Base-by-base conservation (phyloP, 208 protist species). In the Lotmaria passim region DNA sequence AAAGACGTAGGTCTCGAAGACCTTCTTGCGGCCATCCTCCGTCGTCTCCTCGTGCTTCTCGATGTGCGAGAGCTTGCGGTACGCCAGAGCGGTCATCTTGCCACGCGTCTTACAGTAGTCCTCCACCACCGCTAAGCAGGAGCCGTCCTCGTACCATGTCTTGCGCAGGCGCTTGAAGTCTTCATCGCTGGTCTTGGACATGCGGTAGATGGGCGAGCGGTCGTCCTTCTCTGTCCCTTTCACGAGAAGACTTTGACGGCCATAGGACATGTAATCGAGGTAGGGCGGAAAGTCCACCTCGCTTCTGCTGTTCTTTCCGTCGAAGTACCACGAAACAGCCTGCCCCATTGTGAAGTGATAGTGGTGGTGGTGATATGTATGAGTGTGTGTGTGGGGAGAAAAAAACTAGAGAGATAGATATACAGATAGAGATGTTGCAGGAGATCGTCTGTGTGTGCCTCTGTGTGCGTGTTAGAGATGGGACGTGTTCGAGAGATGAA, bases 1-100 rank as follows among this genome's bases (percentile, higher is more conserved):
- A 50, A 89, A 92, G 30, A 91, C 81, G 51, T 85, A 91, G n/a
- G 77, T 80, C 52, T 91, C 85, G 15, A 92, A 64, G 17, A 64
- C 56, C 55, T 88, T 89, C 26, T 56, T 70, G 12, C 76, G 79
- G 12, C 85, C 82, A 60, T 76, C 75, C 7, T 68, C 59, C 44
- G 81, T 63, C 2, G 33, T 82, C 15, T 83, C 53, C 46, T 70
- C 69, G 26, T 21, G 66, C 51, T 64, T 72, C 62, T 92, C 89
- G 30, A 89, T 83, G 17, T 63, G 23, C 15, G 68, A 38, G 21
- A 91, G 55, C 30, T 64, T 78, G 64, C 89, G 86, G 63, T 94
- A 86, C 2, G 79, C 73, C 14, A 91, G 47, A 11, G 77, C 83
- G 23, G 70, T 78, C 67, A 81, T 76, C 38, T 75, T 75, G 23